A percentile compares a stretch with the other conserved stretches of the same genome.
These are phyloP conservation scores for Coemansia sp. DNA, from an alignment of 192 early-diverging fungal genomes.

Conservation along the genomic window DNA sequence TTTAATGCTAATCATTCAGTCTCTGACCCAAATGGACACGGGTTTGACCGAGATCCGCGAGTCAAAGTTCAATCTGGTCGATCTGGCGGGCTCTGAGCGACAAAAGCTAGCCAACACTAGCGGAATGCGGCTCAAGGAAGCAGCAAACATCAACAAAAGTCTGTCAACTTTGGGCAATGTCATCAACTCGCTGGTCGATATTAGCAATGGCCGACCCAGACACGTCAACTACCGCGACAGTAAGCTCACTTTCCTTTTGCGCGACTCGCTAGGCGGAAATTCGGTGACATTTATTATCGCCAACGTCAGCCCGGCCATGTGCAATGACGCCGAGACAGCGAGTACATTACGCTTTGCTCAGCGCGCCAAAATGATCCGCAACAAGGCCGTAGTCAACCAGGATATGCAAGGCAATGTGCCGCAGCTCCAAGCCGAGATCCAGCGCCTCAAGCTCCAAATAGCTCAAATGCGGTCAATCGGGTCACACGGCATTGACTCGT, in stretches of 20 bases:
- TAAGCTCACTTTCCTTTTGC: slow-evolving; percentile 66
- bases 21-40: slow-evolving; percentile 50
- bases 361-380: slow-evolving; percentile 70
- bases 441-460: slow-evolving; percentile 55
- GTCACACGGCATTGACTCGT: neutral
- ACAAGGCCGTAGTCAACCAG: slow-evolving; percentile 70
- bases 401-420: slow-evolving; percentile 64
- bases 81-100: slow-evolving; percentile 76
- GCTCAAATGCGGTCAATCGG: slow-evolving; percentile 17
- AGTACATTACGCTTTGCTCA: slow-evolving; percentile 69
- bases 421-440: slow-evolving; percentile 63
- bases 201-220: slow-evolving; percentile 57
- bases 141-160: slow-evolving; percentile 81
- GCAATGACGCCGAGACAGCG: slow-evolving; percentile 61
- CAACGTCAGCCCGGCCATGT: slow-evolving; percentile 57
- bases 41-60: slow-evolving; percentile 63
- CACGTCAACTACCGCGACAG: slow-evolving; percentile 70
- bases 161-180: slow-evolving; percentile 77
- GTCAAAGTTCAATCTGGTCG: slow-evolving; percentile 75
- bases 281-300: slow-evolving; percentile 69
- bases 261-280: slow-evolving; percentile 70
- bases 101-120: slow-evolving; percentile 65
- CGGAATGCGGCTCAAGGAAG: slow-evolving; percentile 71
- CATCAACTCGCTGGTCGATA: slow-evolving; percentile 77
- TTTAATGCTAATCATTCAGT: slow-evolving; percentile 74